Base-by-base conservation (phyloP, 1,284 basidiomycete species). In the Cystobasidium sp. region DNA sequence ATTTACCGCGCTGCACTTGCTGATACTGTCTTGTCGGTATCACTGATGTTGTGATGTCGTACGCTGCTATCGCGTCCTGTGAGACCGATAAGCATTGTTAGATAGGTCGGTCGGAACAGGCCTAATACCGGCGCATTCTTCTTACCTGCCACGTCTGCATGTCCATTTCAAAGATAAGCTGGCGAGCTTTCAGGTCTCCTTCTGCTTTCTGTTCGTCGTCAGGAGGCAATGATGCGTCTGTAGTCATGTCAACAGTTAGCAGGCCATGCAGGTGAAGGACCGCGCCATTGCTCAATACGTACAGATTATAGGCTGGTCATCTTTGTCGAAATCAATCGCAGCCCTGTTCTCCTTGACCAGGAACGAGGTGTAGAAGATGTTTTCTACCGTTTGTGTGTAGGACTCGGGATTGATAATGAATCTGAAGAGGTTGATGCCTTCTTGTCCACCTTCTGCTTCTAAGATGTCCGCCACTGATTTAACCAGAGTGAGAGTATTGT, bases 361-460 rank as follows among this genome's bases (percentile, higher is more conserved):
- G 83, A 97, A 97, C 0, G 93, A 94, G 1, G 96, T 86, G 79
- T 96, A 92, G 81, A 97, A 97, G 22, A 96, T 85, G 80, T 97
- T 97, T 83, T 97, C 94, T 22, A 97, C 91, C 0, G 92, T 92
- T 81, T 97, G 94, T 0, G 90, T 89, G 80, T 93, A 97, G 78
- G 92, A 90, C 44, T 89, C 82, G 7, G 94, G 94, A 79, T 97
- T 94, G 75, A 95, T 84, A 61, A 94, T 87, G 79, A 97, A 91
- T 75, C 85, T 83, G 84, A 96, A 95, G 22, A 82, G 96, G 79
- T 94, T 92, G 63, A 91, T 86, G 7, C 83, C 82, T 0, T 75
- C 22, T 8, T 62, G 66, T 7, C 79, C 81, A 16, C 71, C 72
- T 22, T 76, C 63, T 2, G 3, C 18, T 14, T 20, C 31, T 20